phyloP scores from a whole-genome alignment of 2,329 filamentous ascomycete species.

The Anisogramma anomala region DNA sequence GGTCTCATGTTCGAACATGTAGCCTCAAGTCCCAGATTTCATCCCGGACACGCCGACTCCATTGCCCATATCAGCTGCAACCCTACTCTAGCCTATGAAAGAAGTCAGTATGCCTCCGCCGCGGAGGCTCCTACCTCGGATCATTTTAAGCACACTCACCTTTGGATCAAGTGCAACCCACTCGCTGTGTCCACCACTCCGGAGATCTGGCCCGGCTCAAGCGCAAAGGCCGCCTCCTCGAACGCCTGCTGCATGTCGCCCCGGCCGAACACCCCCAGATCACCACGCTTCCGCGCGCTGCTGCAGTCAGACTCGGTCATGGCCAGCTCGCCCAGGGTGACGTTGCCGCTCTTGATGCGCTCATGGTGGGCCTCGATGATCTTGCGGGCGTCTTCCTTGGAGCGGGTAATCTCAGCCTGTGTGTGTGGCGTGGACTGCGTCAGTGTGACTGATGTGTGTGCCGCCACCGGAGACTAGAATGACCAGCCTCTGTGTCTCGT shows the following conservation, averaged over 20 bases:
- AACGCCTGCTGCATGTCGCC: slow-evolving; percentile 99
- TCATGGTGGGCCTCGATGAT: slow-evolving; percentile 67
- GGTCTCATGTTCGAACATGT: too few species aligned
- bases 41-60: too few species aligned
- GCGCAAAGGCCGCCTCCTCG: slow-evolving; percentile 86
- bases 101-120: too few species aligned
- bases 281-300: slow-evolving; percentile 85
- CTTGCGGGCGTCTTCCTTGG: slow-evolving; percentile 71
- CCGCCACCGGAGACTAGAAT: too few species aligned
- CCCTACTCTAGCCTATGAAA: too few species aligned
- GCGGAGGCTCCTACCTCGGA: too few species aligned
- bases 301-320: slow-evolving; percentile 88
- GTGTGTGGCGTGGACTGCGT: slow-evolving; percentile 1
- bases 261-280: slow-evolving; percentile 86
- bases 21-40: too few species aligned
- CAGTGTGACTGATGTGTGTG: neutral
- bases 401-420: slow-evolving; percentile 68
- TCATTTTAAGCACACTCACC: too few species aligned
- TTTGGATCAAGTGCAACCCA: slow-evolving; percentile 89
- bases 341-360: slow-evolving; percentile 60
- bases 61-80: too few species aligned
- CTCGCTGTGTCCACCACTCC: slow-evolving; percentile 83
- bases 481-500: neutral
- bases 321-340: slow-evolving; percentile 70
- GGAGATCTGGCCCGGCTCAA: slow-evolving; percentile 80